Evolutionary conservation across 768 basidiomycete genomes (phyloP).

Genomic region (Amanita pseudoporphyria): DNA sequence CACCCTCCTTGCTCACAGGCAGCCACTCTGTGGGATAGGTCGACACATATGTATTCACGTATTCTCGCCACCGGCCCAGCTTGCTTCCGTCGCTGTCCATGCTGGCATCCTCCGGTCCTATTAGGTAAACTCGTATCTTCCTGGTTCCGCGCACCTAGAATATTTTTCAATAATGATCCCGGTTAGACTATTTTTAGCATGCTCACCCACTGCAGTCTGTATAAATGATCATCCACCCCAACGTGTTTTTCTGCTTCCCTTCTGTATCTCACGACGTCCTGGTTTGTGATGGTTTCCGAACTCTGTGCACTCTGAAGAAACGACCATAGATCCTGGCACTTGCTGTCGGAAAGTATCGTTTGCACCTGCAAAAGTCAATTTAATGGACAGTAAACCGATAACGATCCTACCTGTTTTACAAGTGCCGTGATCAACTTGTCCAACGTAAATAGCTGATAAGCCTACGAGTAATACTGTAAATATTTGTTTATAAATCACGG

Average conservation of each 20-base stretch:
- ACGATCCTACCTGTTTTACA: slow-evolving; percentile 69
- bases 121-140: slow-evolving; percentile 50
- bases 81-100: slow-evolving; percentile 42
- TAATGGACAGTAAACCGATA: background rate
- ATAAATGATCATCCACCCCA: slow-evolving; percentile 67
- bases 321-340: slow-evolving; percentile 79
- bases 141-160: slow-evolving; percentile 45
- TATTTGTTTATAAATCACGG: slow-evolving; percentile 5
- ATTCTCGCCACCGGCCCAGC: slow-evolving; percentile 59
- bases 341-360: slow-evolving; percentile 73
- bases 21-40: slow-evolving; percentile 66
- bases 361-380: slow-evolving; percentile 51
- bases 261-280: slow-evolving; percentile 69
- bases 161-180: slow-evolving; percentile 9
- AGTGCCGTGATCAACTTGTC: slow-evolving; percentile 87
- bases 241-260: slow-evolving; percentile 71
- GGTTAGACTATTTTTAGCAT: slow-evolving; percentile 8
- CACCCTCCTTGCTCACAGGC: slow-evolving; percentile 27
- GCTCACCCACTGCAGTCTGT: slow-evolving; percentile 74
- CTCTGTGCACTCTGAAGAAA: slow-evolving; percentile 59
- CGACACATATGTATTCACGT: slow-evolving; percentile 66
- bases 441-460: slow-evolving; percentile 86
- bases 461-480: slow-evolving; percentile 40
- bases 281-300: slow-evolving; percentile 41
- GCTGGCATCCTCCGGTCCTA: slow-evolving; percentile 57